phyloP scores from a whole-genome alignment of 1,284 basidiomycete species.

The Fomitopsis pinicola region DNA sequence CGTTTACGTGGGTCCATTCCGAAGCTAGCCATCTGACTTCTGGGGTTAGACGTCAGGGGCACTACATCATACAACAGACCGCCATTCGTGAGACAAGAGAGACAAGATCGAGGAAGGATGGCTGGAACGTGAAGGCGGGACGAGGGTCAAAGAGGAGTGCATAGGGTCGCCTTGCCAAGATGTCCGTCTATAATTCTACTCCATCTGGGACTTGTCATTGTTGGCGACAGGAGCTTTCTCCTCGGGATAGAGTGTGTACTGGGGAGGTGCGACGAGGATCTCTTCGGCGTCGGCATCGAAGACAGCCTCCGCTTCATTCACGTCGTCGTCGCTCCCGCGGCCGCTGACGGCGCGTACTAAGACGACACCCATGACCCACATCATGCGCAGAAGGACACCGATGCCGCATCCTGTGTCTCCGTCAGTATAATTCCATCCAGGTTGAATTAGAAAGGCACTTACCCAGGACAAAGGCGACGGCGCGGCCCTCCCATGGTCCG shows the following conservation, averaged over 20 bases:
- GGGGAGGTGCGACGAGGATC: slow-evolving; percentile 42
- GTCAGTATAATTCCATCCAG: background rate
- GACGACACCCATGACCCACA: slow-evolving; percentile 66
- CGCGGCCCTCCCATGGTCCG: slow-evolving; percentile 76
- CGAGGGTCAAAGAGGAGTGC: background rate
- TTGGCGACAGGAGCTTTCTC: slow-evolving; percentile 15
- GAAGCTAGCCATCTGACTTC: background rate
- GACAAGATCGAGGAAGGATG: too few relatives aligned
- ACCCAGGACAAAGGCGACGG: slow-evolving; percentile 78
- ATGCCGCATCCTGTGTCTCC: slow-evolving; percentile 60
- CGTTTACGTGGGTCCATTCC: background rate
- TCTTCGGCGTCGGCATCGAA: slow-evolving; percentile 31
- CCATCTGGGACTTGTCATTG: slow-evolving; percentile 1
- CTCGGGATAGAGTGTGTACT: slow-evolving; percentile 33
- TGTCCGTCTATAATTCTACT: background rate
- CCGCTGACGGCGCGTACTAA: slow-evolving; percentile 50
- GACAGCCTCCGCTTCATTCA: slow-evolving; percentile 18
- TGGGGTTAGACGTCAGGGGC: background rate
- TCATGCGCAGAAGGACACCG: slow-evolving; percentile 72
- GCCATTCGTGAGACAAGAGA: too few relatives aligned
- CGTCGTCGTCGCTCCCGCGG: slow-evolving; percentile 26
- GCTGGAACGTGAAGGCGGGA: background rate
- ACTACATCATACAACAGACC: background rate
- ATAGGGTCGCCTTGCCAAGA: background rate
- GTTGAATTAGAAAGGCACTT: slow-evolving; percentile 20